Base-by-base conservation (phyloP, 371 early-diverging fungal species). In the Entomophthora muscae region DNA sequence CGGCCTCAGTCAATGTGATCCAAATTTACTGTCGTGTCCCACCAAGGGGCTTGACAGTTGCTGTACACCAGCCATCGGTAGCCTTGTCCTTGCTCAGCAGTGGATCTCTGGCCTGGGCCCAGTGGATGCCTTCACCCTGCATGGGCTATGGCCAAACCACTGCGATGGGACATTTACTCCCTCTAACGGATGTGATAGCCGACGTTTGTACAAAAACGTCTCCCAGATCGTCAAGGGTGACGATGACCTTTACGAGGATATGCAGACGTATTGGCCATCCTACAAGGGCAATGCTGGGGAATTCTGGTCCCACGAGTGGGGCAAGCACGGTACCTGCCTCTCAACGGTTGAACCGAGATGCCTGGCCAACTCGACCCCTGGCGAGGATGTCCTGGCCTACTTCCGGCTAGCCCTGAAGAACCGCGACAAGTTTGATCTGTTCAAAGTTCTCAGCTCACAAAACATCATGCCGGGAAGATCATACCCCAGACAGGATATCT, bases 71-170 rank as follows among this genome's bases (percentile, higher is more conserved):
- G 69, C 70, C 32, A 78, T 81, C 68, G 88, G 88, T 1, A 66
- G 83, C 1, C 68, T 86, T 0, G 79, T 84, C 21, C 71, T 86
- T 3, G 70, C 80, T 12, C 71, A 75, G 59, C 70, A 74, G 65
- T 81, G 81, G 81, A 72, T 73, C 65, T 28, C 69, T 0, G 71
- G 72, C 32, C 68, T 69, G 56, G 83, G 83, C 21, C 79, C 80
- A 13, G 29, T 63, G 24, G 68, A 80, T 32, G 72, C 73, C 72
- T n/a, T n/a, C n/a, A n/a, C n/a, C n/a, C n/a, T n/a, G n/a, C n/a
- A n/a, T n/a, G n/a, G n/a, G n/a, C n/a, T 90, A 57, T 88, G 90
- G 90, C 88, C 91, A 10, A 85, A 83, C 67, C 75, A 78, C 29
- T 86, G 85, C 57, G 52, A 70, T 21, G 88, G 88, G 64, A 73